Conservation (phyloP, 176 grass and related monocot species). For the Phoenix dactylifera region DNA sequence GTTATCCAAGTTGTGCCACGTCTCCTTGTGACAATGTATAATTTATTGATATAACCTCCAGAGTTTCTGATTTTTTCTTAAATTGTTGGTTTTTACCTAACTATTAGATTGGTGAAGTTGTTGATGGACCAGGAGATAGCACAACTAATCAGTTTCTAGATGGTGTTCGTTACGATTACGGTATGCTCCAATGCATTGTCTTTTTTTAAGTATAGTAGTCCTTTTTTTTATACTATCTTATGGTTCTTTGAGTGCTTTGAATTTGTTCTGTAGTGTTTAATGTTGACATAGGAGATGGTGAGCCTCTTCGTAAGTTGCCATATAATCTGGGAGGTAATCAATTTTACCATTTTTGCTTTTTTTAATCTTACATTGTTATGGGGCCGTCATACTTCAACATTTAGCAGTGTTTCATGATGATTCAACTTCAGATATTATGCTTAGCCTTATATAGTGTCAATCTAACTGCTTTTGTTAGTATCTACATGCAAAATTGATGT, state of each 20-base stretch:
- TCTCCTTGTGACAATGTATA: too few species aligned
- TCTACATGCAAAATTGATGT: too few species aligned
- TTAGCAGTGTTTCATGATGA: too few species aligned
- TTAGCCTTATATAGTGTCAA: too few species aligned
- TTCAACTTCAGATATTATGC: too few species aligned
- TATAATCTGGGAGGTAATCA: constrained; percentile 81
- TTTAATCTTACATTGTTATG: too few species aligned
- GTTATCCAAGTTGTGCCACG: too few species aligned
- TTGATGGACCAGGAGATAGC: constrained; percentile 70
- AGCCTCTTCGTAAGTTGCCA: constrained; percentile 81
- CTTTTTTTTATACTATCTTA: constrained; percentile 8
- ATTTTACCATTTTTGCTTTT: constrained; percentile 8
- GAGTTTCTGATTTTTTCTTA: too few species aligned
- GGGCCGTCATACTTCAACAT: too few species aligned
- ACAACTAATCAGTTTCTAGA: constrained; percentile 58
- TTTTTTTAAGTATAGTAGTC: constrained; percentile 12
- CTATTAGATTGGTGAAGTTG: constrained; percentile 73
- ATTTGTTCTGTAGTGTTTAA: constrained; percentile 60
- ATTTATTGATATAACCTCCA: too few species aligned
- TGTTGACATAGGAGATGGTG: constrained; percentile 98
- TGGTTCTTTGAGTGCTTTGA: too few species aligned
- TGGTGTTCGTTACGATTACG: constrained; percentile 79
- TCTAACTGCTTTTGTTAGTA: too few species aligned
- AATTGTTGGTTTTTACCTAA: constrained; percentile 11
- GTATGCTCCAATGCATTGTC: constrained; percentile 34